Base-by-base conservation (phyloP, 331 rosid genomes). In the Rhamnella rubrinervis region DNA sequence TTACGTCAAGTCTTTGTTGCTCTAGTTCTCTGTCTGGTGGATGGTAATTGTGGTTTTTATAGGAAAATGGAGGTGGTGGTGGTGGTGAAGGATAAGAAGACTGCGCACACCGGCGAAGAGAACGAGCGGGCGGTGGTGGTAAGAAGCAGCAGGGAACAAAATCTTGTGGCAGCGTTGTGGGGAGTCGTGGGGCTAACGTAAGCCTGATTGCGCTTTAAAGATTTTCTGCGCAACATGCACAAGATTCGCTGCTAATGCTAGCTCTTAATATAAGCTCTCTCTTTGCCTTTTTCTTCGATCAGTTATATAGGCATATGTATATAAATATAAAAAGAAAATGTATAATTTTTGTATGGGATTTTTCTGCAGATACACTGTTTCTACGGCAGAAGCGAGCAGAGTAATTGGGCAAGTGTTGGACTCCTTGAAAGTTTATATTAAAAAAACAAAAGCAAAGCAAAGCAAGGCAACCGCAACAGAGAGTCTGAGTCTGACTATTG, bases 121-220 rank as follows among this genome's bases (percentile, higher is more conserved):
- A 57, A 52, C 28, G 1, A 28, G 57, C 14, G 6, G 65, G 73
- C 26, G 23, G 69, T 17, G 40, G 63, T 12, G 19, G 66, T 35
- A 10, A 40, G 61, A 40, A 28, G 28, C 41, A 60, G 75, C 44
- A 59, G 71, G 74, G 86, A 81, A 80, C 63, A 78, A 78, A 84
- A 87, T 80, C 79, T 82, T 64, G 77, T 74, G 80, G 88, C 80
- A 71, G 85, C 52, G 82, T 61, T 63, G 76, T 77, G 73, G 75
- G 80, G 19, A 28, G 69, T 15, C 60, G 77, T 28, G 74, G 35
- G 61, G 56, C 55, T 75, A 84, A 84, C 95, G 89, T 87, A 83
- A 83, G 91, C 79, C 56, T 59, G 87, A 85, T 88, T 85, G 59
- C 40, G 75, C 87, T 87, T 80, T 81, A 75, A 73, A 86, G 92